These are phyloP conservation scores for Aechmea fasciata DNA, from an alignment of 176 grass and related monocot genomes.

Conservation along the genomic window DNA sequence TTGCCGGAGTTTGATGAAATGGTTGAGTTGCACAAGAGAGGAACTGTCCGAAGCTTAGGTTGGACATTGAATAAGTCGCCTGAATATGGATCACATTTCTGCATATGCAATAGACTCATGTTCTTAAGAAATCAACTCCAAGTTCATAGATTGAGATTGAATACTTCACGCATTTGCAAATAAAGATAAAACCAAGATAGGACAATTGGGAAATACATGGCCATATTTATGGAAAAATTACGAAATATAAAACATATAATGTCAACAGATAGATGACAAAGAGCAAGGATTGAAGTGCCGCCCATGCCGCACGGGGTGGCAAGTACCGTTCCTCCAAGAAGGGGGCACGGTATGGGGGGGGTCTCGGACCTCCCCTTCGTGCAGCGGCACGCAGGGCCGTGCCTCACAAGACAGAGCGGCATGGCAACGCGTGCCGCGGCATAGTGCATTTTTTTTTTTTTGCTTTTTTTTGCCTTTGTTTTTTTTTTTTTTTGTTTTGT, in stretches of 20 bases:
- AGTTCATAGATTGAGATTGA: not conserved
- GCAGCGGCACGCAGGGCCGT: too few species aligned
- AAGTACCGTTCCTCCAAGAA: too few species aligned
- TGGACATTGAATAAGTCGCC: conserved; percentile 50
- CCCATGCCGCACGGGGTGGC: too few species aligned
- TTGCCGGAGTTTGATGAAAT: not conserved
- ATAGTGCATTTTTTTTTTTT: too few species aligned
- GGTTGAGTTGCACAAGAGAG: conserved; percentile 46
- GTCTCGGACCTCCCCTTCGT: too few species aligned
- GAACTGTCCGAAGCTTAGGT: conserved; percentile 33
- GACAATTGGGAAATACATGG: too few species aligned
- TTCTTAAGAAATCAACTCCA: not conserved
- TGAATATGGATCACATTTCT: conserved; percentile 81
- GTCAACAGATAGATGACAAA: not conserved
- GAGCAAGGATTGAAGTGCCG: too few species aligned
- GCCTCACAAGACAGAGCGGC: too few species aligned
- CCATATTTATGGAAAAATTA: not conserved
- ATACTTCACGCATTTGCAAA: not conserved
- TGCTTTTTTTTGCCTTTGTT: too few species aligned
- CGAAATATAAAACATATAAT: not conserved
- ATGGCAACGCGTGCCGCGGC: too few species aligned
- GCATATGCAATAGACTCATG: conserved; percentile 1
- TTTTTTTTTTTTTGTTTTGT: too few species aligned
- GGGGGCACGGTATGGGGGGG: too few species aligned
- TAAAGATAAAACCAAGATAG: not conserved